Evolutionary conservation across 1,139 yeast species (phyloP), one percentile per base, ranked within the genome.

Genomic region (Pneumocystis jirovecii): DNA sequence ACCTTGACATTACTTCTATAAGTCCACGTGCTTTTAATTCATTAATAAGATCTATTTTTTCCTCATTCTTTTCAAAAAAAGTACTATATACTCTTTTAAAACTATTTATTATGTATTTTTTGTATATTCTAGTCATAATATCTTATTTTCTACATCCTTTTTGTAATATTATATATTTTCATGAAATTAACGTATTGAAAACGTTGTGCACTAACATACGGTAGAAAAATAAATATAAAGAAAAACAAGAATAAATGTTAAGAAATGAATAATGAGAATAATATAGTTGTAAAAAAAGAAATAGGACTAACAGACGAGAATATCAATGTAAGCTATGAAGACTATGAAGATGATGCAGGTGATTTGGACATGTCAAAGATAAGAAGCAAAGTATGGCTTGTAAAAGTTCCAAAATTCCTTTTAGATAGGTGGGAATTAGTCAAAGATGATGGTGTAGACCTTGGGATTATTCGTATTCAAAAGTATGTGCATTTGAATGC

Each of bases 371-470:
- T 77, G 61, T 65, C 75, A 25, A 70, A 71, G 35, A 73, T 74
- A 56, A 74, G 69, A 60, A 73, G 75, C 63, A 89, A 89, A 71
- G 86, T 93, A 60, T 93, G 98, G 98, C 79, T 93, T 39, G 96
- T 93, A 37, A 84, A 95, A 71, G 78, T 93, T 71, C 97, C 98
- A 3, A 84, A 88, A 72, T 90, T 89, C 72, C 79, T 93, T 68
- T 87, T 95, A 63, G 90, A 86, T 64, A 81, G 83, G 70, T 90
- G 97, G 96, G 82, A 85, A 66, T 81, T 86, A 68, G 81, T 83
- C 62, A 83, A 81, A 19, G 78, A 78, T 67, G 78, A 64, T 29
- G 95, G 96, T 1, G 84, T 86, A 71, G 86, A 85, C 69, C 77
- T 93, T 68, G 98, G 97, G 12, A 84, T 83, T 70, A 89, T 93